Evolutionary conservation across 345 rosid genomes (phyloP).

Genomic region (Moricandia moricandioides): DNA sequence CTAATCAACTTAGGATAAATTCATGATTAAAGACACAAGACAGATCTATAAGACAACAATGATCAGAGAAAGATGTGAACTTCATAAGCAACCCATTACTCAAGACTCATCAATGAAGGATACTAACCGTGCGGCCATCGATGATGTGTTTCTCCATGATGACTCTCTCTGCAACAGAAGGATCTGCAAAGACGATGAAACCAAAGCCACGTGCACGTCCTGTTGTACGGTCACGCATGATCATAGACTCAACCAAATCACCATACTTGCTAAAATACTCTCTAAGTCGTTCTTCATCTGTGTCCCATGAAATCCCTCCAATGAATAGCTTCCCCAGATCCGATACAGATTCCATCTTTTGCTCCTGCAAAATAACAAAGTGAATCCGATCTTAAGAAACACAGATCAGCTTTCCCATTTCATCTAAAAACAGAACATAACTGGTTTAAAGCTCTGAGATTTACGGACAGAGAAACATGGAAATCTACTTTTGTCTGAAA

Average conservation of each 20-base stretch:
- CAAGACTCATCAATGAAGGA: background rate
- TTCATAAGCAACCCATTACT: background rate
- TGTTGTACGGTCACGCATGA: conserved; percentile 94
- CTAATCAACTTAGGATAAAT: background rate
- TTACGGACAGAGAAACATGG: conserved; percentile 36
- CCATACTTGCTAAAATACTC: conserved; percentile 86
- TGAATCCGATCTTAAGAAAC: conserved; percentile 33
- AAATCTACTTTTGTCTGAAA: conserved; percentile 43
- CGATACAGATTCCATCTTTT: conserved; percentile 72
- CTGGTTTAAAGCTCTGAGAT: conserved; percentile 24
- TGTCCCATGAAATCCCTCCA: conserved; percentile 99
- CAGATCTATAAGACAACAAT: background rate
- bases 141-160: conserved; percentile 89
- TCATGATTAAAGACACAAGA: background rate
- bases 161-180: conserved; percentile 86
- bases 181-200: conserved; percentile 86
- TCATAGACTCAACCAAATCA: conserved; percentile 89
- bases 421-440: conserved; percentile 11
- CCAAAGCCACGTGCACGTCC: conserved; percentile 99
- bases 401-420: conserved; percentile 24
- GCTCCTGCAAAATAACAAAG: conserved; percentile 44
- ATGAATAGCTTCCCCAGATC: conserved; percentile 99
- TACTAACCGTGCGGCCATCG: conserved; percentile 89
- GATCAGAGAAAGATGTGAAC: background rate
- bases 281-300: conserved; percentile 84